phyloP scores from a whole-genome alignment of 2,329 filamentous ascomycete species.

The Mollisiaceae sp. region DNA sequence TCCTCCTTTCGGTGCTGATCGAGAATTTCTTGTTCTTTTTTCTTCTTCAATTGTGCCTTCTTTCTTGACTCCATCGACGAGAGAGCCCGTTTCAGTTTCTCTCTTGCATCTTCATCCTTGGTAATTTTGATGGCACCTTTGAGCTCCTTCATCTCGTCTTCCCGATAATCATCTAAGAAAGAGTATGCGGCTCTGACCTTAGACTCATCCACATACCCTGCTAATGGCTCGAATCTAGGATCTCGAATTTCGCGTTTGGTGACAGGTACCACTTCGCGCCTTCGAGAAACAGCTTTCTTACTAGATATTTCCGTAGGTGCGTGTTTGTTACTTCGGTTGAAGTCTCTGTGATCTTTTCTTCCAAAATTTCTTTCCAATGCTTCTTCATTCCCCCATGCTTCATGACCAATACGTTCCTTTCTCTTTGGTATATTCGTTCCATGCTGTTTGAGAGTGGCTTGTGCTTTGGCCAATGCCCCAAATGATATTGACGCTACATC shows the following conservation, averaged over 20 bases:
- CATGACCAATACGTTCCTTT: conserved; percentile 45
- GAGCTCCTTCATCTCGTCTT: conserved; percentile 80
- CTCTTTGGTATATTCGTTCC: conserved; percentile 38
- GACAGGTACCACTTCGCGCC: conserved; percentile 70
- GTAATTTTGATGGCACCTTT: conserved; percentile 68
- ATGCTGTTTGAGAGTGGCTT: conserved; percentile 63
- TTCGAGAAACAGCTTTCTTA: conserved; percentile 82
- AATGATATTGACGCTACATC: conserved; percentile 73
- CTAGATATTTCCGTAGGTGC: conserved; percentile 83
- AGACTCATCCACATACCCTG: conserved; percentile 60
- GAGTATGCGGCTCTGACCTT: conserved; percentile 76
- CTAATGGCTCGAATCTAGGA: conserved; percentile 81
- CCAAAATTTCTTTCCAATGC: conserved; percentile 48
- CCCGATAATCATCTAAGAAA: conserved; percentile 87
- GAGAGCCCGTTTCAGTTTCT: conserved; percentile 73
- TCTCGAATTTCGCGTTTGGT: conserved; percentile 72
- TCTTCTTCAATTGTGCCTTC: conserved; percentile 72
- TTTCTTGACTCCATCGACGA: conserved; percentile 79
- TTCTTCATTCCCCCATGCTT: conserved; percentile 46
- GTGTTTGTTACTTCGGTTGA: conserved; percentile 76
- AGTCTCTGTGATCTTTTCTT: conserved; percentile 47
- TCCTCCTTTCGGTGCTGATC: conserved; percentile 80
- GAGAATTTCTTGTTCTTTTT: conserved; percentile 71
- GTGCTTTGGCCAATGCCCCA: conserved; percentile 86
- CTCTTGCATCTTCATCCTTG: conserved; percentile 70